Conservation (phyloP, 2,329 filamentous ascomycete genomes). For the Penicillium sp. region DNA sequence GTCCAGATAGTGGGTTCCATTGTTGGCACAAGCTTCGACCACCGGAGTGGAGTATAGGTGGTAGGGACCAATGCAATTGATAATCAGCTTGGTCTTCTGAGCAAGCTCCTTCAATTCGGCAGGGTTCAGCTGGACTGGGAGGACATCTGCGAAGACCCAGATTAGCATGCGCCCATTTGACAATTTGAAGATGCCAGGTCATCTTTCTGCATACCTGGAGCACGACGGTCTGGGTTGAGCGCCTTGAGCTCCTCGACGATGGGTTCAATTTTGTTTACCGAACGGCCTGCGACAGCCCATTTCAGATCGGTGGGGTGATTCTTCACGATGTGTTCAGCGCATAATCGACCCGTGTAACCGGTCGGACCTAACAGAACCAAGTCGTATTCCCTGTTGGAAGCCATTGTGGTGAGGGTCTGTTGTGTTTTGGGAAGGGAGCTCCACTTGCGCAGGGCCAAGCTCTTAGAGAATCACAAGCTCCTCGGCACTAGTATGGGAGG, state of each 20-base stretch:
- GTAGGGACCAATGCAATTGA: conserved; percentile 65
- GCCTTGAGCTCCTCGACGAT: conserved; percentile 67
- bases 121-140: conserved; percentile 50
- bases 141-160: conserved; percentile 36
- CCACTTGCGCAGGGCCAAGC: not conserved
- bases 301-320: conserved; percentile 72
- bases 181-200: not conserved
- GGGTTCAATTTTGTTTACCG: conserved; percentile 69
- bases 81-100: conserved; percentile 57
- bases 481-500: not conserved
- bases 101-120: conserved; percentile 53
- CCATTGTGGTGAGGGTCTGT: conserved; percentile 31
- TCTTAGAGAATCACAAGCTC: not conserved
- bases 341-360: conserved; percentile 81
- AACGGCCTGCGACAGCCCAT: conserved; percentile 87
- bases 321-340: conserved; percentile 71
- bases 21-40: conserved; percentile 63
- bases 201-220: conserved; percentile 58
- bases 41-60: conserved; percentile 64
- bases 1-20: conserved; percentile 68
- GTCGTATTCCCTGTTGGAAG: conserved; percentile 58
- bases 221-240: conserved; percentile 67
- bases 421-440: conserved; percentile 8
- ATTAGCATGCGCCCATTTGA: not conserved
- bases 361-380: conserved; percentile 67